Percentiles rank a stretch among this genome's conserved stretches.
Conservation (phyloP, 2,329 filamentous ascomycete species). For the Purpureocillium takamizusanense region DNA sequence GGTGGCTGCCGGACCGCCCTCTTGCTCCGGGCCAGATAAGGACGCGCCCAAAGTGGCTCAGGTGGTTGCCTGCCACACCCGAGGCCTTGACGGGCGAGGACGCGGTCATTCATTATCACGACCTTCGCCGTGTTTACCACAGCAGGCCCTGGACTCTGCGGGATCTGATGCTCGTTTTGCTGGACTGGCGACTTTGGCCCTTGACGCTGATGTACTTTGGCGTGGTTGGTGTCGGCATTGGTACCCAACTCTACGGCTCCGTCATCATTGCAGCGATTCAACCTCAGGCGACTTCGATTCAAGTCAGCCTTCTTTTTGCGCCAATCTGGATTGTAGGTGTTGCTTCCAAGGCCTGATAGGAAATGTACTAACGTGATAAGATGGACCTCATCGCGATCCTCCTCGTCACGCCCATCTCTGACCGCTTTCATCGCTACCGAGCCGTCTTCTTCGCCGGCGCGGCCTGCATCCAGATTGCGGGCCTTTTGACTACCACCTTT, state of each 20-base stretch:
- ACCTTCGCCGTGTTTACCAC: slow-evolving; percentile 74
- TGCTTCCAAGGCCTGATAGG: neutral
- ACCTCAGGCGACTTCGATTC: slow-evolving; percentile 59
- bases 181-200: slow-evolving; percentile 86
- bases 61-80: slow-evolving; percentile 58
- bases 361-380: slow-evolving; percentile 25
- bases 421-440: slow-evolving; percentile 74
- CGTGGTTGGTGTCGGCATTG: slow-evolving; percentile 85
- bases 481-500: slow-evolving; percentile 71
- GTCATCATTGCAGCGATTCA: slow-evolving; percentile 79
- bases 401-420: slow-evolving; percentile 74
- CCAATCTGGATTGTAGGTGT: slow-evolving; percentile 80
- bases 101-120: slow-evolving; percentile 72
- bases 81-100: slow-evolving; percentile 71
- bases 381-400: slow-evolving; percentile 86
- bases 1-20: slow-evolving; percentile 86
- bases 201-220: slow-evolving; percentile 89
- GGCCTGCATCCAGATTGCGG: slow-evolving; percentile 70
- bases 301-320: slow-evolving; percentile 75
- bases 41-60: slow-evolving; percentile 40
- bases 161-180: slow-evolving; percentile 61
- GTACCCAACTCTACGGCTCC: slow-evolving; percentile 78
- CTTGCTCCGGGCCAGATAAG: slow-evolving; percentile 59
- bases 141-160: slow-evolving; percentile 60
- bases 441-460: slow-evolving; percentile 74